Evolutionary conservation across 768 basidiomycete genomes (phyloP).

Genomic region (Boletus rufocinnamomeus): DNA sequence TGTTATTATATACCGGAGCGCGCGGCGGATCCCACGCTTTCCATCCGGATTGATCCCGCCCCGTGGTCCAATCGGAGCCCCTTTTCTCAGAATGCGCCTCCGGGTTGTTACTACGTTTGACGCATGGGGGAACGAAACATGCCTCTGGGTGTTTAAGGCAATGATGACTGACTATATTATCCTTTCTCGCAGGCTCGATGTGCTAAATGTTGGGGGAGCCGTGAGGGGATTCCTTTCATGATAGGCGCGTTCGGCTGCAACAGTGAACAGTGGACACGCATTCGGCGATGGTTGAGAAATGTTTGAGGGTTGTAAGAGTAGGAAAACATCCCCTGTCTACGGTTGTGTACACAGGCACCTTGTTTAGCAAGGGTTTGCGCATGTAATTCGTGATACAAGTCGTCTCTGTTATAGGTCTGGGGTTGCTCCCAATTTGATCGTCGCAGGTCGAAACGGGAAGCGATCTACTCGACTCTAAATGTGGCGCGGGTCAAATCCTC

Average conservation of each 20-base stretch:
- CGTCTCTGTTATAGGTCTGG: not conserved
- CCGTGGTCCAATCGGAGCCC: not conserved
- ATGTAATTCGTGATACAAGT: not conserved
- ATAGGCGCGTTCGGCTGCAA: not conserved
- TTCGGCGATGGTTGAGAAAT: not conserved
- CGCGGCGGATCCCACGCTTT: not conserved
- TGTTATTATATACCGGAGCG: slow-evolving; percentile 14
- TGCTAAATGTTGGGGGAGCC: slow-evolving; percentile 87
- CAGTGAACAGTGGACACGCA: not conserved
- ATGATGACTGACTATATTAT: slow-evolving; percentile 14
- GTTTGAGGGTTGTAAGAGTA: not conserved
- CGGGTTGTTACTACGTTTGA: not conserved
- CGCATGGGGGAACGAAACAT: not conserved
- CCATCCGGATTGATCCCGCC: slow-evolving; percentile 10
- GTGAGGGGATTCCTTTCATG: slow-evolving; percentile 84
- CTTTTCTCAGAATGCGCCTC: not conserved
- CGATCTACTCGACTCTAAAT: not conserved
- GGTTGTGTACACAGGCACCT: too few relatives aligned
- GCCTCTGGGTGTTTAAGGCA: not conserved
- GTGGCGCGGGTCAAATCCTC: not conserved
- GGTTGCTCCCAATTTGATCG: not conserved
- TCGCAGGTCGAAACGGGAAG: too few relatives aligned
- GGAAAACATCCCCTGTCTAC: too few relatives aligned
- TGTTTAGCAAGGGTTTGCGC: not conserved
- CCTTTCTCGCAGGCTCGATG: slow-evolving; percentile 60